Evolutionary conservation across 2,329 filamentous ascomycete species (phyloP), one percentile per base, ranked within the genome.

Genomic region (Cryphonectria nitschkei): DNA sequence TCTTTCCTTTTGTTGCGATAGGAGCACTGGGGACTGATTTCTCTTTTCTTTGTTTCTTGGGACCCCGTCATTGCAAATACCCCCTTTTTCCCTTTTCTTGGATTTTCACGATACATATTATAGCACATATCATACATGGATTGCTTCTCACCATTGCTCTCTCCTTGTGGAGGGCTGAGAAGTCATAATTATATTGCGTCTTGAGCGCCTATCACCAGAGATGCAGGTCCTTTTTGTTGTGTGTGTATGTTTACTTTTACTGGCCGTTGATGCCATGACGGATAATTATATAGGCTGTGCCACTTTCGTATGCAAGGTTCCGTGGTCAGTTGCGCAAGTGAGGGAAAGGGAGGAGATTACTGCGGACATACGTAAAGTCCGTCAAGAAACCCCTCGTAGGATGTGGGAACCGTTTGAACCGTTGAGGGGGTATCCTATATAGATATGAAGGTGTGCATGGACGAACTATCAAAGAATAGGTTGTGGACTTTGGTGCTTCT

Each of bases 41-140:
- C 11, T 29, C 29, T 34, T 26, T 67, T 32, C 67, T 65, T 29
- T 62, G 67, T 64, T 67, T 58, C 5, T 67, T n/a, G 65, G 70
- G 56, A 68, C 54, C 8, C 58, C 65, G 68, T 58, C 56, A 60
- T 50, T 67, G 61, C 62, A 65, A 70, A 70, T 68, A 70, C 68
- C 37, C 37, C 37, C 8, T 62, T 62, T 39, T 11, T 26, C 26
- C 22, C 8, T 62, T 29, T 62, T n/a, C 39, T 62, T 39, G 34
- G 34, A 6, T 61, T n/a, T n/a, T 13, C 37, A 34, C 37, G 16
- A 37, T 37, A 19, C 11, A 32, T 9, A 61, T 58, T n/a, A 32
- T 34, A 34, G 56, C 13, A 34, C 32, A 50, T 50, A 34, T 71
- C 13, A 58, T 52, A 65, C 6, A 46, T 9, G 22, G 22, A 65